Conservation (phyloP, 1,139 yeast genomes). For the Zygosaccharomyces pseudobailii region DNA sequence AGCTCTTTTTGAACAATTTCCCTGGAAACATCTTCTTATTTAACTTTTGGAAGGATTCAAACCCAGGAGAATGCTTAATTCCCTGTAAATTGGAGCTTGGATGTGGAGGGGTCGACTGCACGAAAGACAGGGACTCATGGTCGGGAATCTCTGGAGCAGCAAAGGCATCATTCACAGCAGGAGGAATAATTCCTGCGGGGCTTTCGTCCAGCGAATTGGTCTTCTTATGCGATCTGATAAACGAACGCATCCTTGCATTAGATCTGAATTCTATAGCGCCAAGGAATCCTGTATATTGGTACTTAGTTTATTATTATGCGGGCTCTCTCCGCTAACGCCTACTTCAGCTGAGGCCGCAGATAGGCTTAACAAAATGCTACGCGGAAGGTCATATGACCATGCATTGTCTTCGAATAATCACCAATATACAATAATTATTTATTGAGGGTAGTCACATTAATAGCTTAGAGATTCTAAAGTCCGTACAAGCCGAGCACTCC, state of each 20-base stretch:
- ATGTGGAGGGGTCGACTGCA: conserved; percentile 20
- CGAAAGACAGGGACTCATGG: conserved; percentile 17
- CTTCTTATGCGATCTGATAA: conserved; percentile 37
- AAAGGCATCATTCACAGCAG: conserved; percentile 13
- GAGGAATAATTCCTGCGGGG: conserved; percentile 9
- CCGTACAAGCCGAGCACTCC: conserved; percentile 66
- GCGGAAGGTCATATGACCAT: conserved; percentile 2
- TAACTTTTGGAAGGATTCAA: conserved; percentile 30
- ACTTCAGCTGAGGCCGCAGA: too few species aligned
- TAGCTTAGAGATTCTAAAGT: conserved; percentile 63
- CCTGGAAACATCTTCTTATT: conserved; percentile 27
- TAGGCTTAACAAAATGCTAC: too few species aligned
- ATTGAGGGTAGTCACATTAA: conserved; percentile 28
- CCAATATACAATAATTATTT: neutral
- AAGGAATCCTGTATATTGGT: too few species aligned
- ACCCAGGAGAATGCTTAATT: conserved; percentile 25
- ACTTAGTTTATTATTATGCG: too few species aligned
- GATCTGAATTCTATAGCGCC: neutral
- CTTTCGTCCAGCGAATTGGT: conserved; percentile 32
- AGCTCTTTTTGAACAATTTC: conserved; percentile 28
- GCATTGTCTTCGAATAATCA: neutral
- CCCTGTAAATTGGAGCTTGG: conserved; percentile 8
- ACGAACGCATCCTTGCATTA: conserved; percentile 32
- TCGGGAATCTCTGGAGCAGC: conserved; percentile 19
- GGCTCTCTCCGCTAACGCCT: too few species aligned